Conservation (phyloP, 305 asterid species). For the Solanum hybrid region DNA sequence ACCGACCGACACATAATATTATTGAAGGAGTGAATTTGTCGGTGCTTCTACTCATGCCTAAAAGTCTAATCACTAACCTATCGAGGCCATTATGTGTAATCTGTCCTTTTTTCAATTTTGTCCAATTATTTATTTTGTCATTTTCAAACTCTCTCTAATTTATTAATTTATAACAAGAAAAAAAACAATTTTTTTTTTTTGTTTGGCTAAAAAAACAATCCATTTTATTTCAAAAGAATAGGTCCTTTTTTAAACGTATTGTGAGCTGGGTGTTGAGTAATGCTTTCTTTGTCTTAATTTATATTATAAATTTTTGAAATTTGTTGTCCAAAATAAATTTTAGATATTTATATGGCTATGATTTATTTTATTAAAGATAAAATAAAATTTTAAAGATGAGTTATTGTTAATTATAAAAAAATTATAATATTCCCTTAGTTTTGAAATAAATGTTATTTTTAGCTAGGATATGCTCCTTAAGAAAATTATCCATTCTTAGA, state of each 20-base stretch:
- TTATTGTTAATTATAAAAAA: not conserved
- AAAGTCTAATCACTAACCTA: not conserved
- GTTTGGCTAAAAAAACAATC: not conserved
- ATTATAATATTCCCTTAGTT: not conserved
- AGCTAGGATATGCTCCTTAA: not conserved
- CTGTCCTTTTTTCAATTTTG: not conserved
- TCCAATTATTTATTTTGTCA: not conserved
- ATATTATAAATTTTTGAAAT: not conserved
- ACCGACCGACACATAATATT: not conserved
- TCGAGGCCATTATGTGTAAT: not conserved
- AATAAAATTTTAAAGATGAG: not conserved
- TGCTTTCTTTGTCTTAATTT: not conserved
- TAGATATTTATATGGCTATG: not conserved
- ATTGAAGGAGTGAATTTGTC: not conserved
- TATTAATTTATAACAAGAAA: not conserved
- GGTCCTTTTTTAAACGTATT: not conserved
- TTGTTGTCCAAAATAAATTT: not conserved
- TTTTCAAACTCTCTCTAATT: not conserved
- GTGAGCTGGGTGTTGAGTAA: not conserved
- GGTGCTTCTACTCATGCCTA: not conserved
- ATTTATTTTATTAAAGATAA: not conserved
- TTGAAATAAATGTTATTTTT: not conserved
- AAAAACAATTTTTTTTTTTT: not conserved
- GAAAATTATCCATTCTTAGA: not conserved
- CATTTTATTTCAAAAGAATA: not conserved